A percentile compares a stretch with the other conserved stretches of the same genome.
Evolutionary conservation across 495 filamentous ascomycete genomes (phyloP).

Genomic region (Penicillium desertorum): DNA sequence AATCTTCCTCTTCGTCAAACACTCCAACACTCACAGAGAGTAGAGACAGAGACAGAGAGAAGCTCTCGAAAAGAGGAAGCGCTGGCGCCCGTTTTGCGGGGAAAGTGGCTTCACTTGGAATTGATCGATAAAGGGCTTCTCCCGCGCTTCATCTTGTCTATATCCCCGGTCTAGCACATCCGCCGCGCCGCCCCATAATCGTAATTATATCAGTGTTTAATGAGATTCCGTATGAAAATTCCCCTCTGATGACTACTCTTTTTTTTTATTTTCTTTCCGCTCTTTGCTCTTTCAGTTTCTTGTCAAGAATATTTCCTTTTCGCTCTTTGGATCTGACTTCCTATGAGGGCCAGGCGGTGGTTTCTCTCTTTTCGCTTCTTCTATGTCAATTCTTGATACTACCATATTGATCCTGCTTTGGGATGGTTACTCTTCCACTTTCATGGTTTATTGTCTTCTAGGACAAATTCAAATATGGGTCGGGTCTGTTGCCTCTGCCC

Average conservation of each 20-base stretch:
- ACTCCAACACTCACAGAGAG: conserved; percentile 34
- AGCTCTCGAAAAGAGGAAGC: conserved; percentile 52
- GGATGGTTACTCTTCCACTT: background rate
- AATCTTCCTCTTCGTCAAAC: conserved; percentile 30
- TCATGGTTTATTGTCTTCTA: background rate
- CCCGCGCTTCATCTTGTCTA: conserved; percentile 6
- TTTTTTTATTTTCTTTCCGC: conserved; percentile 12
- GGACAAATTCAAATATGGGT: conserved; percentile 4
- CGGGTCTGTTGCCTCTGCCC: conserved; percentile 2
- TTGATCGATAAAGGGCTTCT: conserved; percentile 36
- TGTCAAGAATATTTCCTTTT: background rate
- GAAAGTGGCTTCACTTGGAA: conserved; percentile 48
- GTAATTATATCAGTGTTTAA: conserved; percentile 29
- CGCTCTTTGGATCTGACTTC: background rate
- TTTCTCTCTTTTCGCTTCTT: conserved; percentile 1
- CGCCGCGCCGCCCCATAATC: conserved; percentile 11
- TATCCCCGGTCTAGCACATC: conserved; percentile 9
- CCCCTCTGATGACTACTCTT: conserved; percentile 17
- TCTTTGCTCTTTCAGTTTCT: background rate
- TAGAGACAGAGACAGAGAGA: conserved; percentile 50
- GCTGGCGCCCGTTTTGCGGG: conserved; percentile 51
- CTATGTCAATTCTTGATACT: conserved; percentile 1
- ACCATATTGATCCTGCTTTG: background rate
- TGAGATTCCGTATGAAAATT: conserved; percentile 27
- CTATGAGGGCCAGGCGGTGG: background rate